These are phyloP conservation scores for Dictyostelium capitatum DNA, from an alignment of 78 protist species.

Conservation along the genomic window DNA sequence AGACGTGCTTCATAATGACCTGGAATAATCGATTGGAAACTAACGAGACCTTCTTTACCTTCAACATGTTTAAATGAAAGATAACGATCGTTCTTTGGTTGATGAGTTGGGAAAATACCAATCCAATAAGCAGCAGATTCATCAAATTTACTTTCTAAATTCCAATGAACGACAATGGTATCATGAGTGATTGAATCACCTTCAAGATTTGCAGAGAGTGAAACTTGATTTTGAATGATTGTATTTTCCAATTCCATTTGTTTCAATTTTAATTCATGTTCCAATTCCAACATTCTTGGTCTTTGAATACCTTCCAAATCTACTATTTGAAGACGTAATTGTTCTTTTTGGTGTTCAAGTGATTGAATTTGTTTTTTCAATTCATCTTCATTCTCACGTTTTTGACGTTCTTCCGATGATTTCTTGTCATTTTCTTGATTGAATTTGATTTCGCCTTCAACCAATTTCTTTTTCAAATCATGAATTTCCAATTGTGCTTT, in stretches of 20 bases:
- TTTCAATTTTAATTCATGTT: background rate
- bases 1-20: constrained; percentile 78
- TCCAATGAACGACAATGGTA: constrained; percentile 22
- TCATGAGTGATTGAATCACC: background rate
- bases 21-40: constrained; percentile 51
- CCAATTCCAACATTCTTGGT: constrained; percentile 3
- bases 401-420: background rate
- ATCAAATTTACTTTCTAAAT: constrained; percentile 44
- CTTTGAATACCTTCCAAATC: constrained; percentile 47
- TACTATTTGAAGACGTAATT: background rate
- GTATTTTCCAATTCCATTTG: background rate
- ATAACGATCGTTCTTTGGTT: constrained; percentile 77
- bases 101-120: constrained; percentile 81
- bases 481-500: constrained; percentile 12
- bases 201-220: background rate
- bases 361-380: constrained; percentile 36
- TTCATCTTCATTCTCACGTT: constrained; percentile 29
- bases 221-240: background rate
- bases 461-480: constrained; percentile 5
- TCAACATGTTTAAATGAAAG: constrained; percentile 25
- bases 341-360: constrained; percentile 37
- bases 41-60: constrained; percentile 17
- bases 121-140: constrained; percentile 40
- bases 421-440: constrained; percentile 16
- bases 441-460: background rate